Base-by-base conservation (phyloP, 208 protist genomes). In the Wallacemonas sp. region DNA sequence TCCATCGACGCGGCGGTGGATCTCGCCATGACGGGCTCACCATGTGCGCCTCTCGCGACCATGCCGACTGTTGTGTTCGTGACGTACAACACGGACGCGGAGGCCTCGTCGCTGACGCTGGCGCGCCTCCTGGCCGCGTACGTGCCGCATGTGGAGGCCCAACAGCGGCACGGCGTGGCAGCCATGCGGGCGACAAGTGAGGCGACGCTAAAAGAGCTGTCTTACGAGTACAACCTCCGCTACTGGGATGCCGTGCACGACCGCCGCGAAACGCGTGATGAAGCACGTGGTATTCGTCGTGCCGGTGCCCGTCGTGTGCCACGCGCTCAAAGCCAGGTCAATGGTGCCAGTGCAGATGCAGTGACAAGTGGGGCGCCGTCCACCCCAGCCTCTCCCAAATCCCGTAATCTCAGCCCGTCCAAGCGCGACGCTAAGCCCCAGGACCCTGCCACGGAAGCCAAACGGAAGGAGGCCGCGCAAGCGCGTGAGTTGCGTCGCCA, bases 201-300 rank as follows among this genome's bases (percentile, higher is more conserved):
- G 3, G 26, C 51, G n/a, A 58, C 51, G 0, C 2, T 58, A 3
- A 60, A 53, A 1, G 75, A 80, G 38, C 39, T 55, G 3, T 62
- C 70, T 19, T 74, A 82, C 45, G 49, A 59, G 0, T 79, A 68
- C 34, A 68, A 69, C 49, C 54, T 70, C 30, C 51, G 82, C 11
- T 90, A 95, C 69, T 95, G 88, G 88, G 62, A 49, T 1, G 67
- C 77, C 27, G 88, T 94, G 27, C 79, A 88, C 49, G 72, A 65
- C 26, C 72, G 81, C 21, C 77, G 85, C 14, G 73, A 77, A 36
- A 61, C 46, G 2, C 71, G 75, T 19, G 78, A 79, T 66, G 66
- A 69, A 30, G 33, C 27, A 1, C 71, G 64, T 14, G 63, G 67
- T 22, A 38, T 51, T 5, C 31, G 62, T 14, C 39, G 46, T 3